Percentiles rank a stretch among this genome's conserved stretches.
phyloP scores from a whole-genome alignment of 495 filamentous ascomycete genomes.

The Podospora anserina region DNA sequence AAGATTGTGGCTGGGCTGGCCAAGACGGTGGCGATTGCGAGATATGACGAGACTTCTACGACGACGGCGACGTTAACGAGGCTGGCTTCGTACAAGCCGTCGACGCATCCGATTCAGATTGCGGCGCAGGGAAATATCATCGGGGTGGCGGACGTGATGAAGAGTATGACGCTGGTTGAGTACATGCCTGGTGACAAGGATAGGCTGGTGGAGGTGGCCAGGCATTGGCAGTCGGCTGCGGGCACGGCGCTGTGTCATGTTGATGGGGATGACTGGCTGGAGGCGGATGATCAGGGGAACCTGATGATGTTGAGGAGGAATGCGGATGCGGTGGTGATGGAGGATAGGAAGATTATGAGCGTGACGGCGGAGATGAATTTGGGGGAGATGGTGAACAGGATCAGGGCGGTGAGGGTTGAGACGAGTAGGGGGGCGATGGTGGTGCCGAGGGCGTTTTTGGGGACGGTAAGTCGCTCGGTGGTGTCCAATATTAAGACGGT shows the following conservation, averaged over 20 bases:
- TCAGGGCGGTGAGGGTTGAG: constrained; percentile 57
- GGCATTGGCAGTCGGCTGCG: constrained; percentile 81
- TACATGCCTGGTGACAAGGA: constrained; percentile 52
- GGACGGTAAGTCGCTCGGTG: constrained; percentile 61
- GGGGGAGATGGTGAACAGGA: constrained; percentile 90
- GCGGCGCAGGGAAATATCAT: constrained; percentile 66
- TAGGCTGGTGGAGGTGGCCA: constrained; percentile 65
- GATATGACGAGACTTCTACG: constrained; percentile 48
- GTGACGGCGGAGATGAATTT: constrained; percentile 76
- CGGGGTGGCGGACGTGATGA: constrained; percentile 90
- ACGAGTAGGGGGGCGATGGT: constrained; percentile 60
- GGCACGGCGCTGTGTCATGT: constrained; percentile 67
- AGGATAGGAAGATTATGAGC: constrained; percentile 68
- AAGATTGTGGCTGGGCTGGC: constrained; percentile 81
- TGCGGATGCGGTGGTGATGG: constrained; percentile 62
- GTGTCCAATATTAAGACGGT: constrained; percentile 3
- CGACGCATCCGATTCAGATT: constrained; percentile 84
- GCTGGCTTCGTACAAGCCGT: constrained; percentile 69
- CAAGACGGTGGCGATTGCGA: constrained; percentile 75
- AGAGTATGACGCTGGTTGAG: constrained; percentile 75
- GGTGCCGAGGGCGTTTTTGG: constrained; percentile 80
- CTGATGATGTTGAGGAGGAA: constrained; percentile 74
- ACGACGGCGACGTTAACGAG: constrained; percentile 57
- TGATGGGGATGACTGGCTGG: constrained; percentile 69
- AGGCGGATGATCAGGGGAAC: constrained; percentile 84